Evolutionary conservation across 208 protist genomes (phyloP).

Genomic region (Trypanosoma cruzi): DNA sequence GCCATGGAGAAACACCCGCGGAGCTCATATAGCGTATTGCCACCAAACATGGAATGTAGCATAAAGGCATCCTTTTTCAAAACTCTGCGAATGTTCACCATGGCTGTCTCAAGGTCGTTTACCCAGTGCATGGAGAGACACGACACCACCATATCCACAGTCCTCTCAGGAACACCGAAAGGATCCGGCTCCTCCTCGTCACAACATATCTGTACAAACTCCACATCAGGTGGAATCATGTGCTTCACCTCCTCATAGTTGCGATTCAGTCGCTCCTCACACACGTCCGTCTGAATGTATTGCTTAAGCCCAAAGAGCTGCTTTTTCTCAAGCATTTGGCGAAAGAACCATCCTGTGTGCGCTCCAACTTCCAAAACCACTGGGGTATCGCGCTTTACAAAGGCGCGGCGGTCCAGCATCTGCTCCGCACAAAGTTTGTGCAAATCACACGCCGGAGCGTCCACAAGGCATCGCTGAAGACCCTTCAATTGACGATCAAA

Average conservation of each 20-base stretch:
- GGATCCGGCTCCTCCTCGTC: slow-evolving; percentile 80
- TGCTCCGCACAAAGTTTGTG: slow-evolving; percentile 83
- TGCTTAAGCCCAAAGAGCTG: slow-evolving; percentile 84
- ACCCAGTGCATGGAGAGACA: slow-evolving; percentile 93
- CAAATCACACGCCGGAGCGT: slow-evolving; percentile 69
- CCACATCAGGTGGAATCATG: slow-evolving; percentile 72
- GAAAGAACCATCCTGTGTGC: slow-evolving; percentile 87
- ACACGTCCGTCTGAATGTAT: slow-evolving; percentile 93
- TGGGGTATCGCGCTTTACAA: slow-evolving; percentile 85
- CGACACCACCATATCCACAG: slow-evolving; percentile 90
- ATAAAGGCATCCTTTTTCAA: slow-evolving; percentile 92
- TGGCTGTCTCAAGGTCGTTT: slow-evolving; percentile 85
- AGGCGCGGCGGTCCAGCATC: slow-evolving; percentile 82
- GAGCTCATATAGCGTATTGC: slow-evolving; percentile 93
- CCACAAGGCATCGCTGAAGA: slow-evolving; percentile 72
- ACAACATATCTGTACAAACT: slow-evolving; percentile 91
- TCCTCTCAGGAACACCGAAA: slow-evolving; percentile 79
- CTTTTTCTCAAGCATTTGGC: slow-evolving; percentile 87
- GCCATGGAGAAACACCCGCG: slow-evolving; percentile 86
- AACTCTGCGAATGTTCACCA: slow-evolving; percentile 77
- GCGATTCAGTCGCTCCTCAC: slow-evolving; percentile 76
- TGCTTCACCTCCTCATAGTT: slow-evolving; percentile 89
- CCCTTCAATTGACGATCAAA: slow-evolving; percentile 85
- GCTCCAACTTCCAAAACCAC: slow-evolving; percentile 85
- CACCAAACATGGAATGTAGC: slow-evolving; percentile 86